Percentiles rank a stretch among this genome's conserved stretches.
These are phyloP conservation scores for Corinectria fuckeliana DNA, from an alignment of 2,329 filamentous ascomycete species.

Conservation along the genomic window DNA sequence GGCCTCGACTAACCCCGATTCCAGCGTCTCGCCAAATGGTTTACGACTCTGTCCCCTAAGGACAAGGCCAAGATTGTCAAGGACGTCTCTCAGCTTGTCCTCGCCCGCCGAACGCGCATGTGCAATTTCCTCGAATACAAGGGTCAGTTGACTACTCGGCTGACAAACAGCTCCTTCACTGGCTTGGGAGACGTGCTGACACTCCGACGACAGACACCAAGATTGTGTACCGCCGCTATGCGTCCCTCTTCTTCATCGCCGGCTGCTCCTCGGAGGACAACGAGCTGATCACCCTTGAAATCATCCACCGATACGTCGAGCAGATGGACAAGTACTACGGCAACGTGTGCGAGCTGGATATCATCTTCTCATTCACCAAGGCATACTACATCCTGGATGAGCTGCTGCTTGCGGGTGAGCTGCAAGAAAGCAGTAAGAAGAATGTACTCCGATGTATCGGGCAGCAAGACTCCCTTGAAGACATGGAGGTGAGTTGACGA, in stretches of 20 bases:
- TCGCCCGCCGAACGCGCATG: constrained; percentile 96
- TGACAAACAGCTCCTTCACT: not conserved
- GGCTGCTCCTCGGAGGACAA: constrained; percentile 98
- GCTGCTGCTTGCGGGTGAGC: constrained; percentile 89
- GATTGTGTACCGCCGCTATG: constrained; percentile 98
- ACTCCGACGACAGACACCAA: constrained; percentile 77
- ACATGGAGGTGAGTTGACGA: constrained; percentile 90
- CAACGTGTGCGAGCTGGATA: constrained; percentile 98
- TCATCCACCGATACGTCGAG: constrained; percentile 98
- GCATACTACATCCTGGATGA: constrained; percentile 99
- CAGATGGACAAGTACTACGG: constrained; percentile 99
- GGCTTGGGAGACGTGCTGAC: constrained; percentile 17
- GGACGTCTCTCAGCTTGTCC: constrained; percentile 96
- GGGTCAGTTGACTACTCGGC: constrained; percentile 61
- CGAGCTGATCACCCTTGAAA: constrained; percentile 96
- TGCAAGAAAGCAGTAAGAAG: constrained; percentile 99
- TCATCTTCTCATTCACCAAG: constrained; percentile 99
- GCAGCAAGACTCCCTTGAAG: constrained; percentile 96
- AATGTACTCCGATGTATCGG: constrained; percentile 95
- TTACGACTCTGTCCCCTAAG: constrained; percentile 94
- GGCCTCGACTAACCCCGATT: constrained; percentile 28
- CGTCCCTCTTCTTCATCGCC: constrained; percentile 98
- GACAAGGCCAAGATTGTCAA: constrained; percentile 99
- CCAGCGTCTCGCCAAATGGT: constrained; percentile 98
- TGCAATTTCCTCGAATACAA: constrained; percentile 99